Evolutionary conservation across 768 basidiomycete species (phyloP).

Genomic region (Tricholoma matsutake): DNA sequence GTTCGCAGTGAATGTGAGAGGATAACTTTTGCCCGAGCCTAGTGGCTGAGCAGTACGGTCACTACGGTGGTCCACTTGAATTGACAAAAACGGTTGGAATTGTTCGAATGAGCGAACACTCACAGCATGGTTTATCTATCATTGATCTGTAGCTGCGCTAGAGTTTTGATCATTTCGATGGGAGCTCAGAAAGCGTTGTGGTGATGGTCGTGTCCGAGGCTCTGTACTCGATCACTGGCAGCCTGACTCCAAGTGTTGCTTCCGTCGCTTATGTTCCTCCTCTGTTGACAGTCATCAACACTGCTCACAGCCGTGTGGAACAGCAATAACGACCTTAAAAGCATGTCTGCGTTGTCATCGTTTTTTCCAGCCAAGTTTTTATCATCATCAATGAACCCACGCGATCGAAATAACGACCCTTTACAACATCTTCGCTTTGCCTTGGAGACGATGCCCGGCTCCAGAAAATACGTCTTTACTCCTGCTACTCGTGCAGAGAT

Average conservation of each 20-base stretch:
- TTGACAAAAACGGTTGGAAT: no score
- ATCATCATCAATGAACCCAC: conserved; percentile 47
- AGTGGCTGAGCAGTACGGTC: no score
- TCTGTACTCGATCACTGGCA: no score
- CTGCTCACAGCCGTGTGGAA: not conserved
- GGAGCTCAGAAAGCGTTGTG: no score
- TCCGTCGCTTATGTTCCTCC: not conserved
- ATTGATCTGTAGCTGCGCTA: no score
- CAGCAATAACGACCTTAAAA: not conserved
- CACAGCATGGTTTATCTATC: no score
- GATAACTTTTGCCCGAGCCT: no score
- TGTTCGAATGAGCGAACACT: no score
- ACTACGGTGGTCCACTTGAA: no score
- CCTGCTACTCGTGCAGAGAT: conserved; percentile 75
- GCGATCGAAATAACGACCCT: conserved; percentile 57
- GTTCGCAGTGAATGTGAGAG: no score
- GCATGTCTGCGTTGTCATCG: conserved; percentile 27
- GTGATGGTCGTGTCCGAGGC: no score
- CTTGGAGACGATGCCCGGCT: conserved; percentile 78
- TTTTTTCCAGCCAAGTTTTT: conserved; percentile 50
- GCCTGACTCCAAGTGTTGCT: not conserved
- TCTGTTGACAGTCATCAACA: not conserved
- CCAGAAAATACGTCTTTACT: conserved; percentile 74
- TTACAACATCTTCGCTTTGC: conserved; percentile 71
- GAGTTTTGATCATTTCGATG: no score